Conservation (phyloP, 345 rosid species). For the Arabidopsis thaliana region TAIR10.1 NC_003076.8:14246001-14246500, state of each 20-base stretch:
- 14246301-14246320: no score
- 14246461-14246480: no score
- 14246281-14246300: background rate
- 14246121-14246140: background rate
- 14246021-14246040: background rate
- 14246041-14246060: background rate
- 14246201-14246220: background rate
- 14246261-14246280: background rate
- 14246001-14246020: background rate
- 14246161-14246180: background rate
- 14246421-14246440: no score
- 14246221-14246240: background rate
- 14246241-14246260: background rate
- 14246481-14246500: no score
- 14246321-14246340: no score
- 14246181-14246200: background rate
- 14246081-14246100: background rate
- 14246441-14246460: no score
- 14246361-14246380: no score
- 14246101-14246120: background rate
- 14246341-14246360: no score
- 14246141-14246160: background rate
- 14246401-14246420: no score
- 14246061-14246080: background rate
- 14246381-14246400: no score